Evolutionary conservation across 345 rosid genomes (phyloP), one percentile per base, ranked within the genome.

Genomic region (Sonneratia alba): DNA sequence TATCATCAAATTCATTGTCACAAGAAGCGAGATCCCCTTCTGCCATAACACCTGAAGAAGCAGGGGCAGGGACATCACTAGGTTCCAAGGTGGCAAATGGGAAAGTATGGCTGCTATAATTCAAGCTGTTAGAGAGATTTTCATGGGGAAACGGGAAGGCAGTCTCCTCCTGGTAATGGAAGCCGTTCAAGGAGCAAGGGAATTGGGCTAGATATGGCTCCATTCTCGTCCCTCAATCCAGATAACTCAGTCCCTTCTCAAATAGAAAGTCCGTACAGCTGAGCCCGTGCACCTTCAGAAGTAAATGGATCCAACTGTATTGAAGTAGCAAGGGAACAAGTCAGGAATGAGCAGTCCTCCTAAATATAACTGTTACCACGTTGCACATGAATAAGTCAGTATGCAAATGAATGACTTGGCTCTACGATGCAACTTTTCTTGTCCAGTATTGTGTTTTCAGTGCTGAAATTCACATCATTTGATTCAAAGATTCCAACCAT

Each of bases 21-120:
- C 78, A 84, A 7, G 82, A 81, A 34, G 85, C 83, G 10, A 78
- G 51, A 55, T 74, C 81, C 64, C 77, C 86, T 32, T 83, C 90
- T 4, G 68, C 73, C 43, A 73, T 77, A 70, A 70, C 21, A 10
- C 71, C 66, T 19, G 68, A 57, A 14, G 78, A 55, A 6, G 73
- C 72, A 36, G 42, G 66, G 37, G 73, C 72, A 36, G 37, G 66
- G 42, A 78, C 78, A 67, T 77, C 14, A 47, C 80, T 62, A 2
- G 81, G 83, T 43, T 72, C 76, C 0, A 79, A 53, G 21, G 81
- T 73, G 37, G 75, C 74, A 32, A 77, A 73, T 38, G 51, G 70
- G 71, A 70, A 45, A 47, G 81, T 73, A 66, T 15, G 64, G 27
- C 81, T 84, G 19, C 76, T 77, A 36, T 70, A 62, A 49, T 74